A percentile compares a stretch with the other conserved stretches of the same genome.
Conservation (phyloP, 495 filamentous ascomycete species). For the Articulospora tetracladia region DNA sequence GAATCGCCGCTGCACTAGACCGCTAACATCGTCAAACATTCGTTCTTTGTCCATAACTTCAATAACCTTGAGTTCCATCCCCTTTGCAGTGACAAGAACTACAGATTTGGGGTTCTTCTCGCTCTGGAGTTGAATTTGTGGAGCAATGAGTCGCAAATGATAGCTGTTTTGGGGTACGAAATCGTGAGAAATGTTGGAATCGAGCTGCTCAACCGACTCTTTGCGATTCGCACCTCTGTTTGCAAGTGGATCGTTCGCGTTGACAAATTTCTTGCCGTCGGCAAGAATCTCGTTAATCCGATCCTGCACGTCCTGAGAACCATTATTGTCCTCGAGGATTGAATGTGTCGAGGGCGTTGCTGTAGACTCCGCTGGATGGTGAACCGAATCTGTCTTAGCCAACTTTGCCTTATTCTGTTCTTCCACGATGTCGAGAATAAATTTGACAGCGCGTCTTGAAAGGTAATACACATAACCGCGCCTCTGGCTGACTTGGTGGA, state of each 20-base stretch:
- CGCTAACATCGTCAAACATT: conserved; percentile 86
- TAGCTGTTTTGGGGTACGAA: conserved; percentile 94
- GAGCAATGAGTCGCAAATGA: conserved; percentile 89
- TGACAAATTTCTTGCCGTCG: conserved; percentile 80
- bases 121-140: conserved; percentile 95
- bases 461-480: conserved; percentile 98
- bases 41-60: conserved; percentile 97
- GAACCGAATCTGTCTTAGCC: conserved; percentile 33
- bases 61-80: conserved; percentile 94
- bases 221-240: conserved; percentile 14
- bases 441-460: conserved; percentile 92
- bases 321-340: conserved; percentile 44
- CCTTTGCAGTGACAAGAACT: conserved; percentile 87
- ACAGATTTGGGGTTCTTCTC: conserved; percentile 95
- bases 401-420: conserved; percentile 73
- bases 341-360: conserved; percentile 32
- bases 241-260: conserved; percentile 56
- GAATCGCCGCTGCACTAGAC: conserved; percentile 91
- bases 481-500: conserved; percentile 93
- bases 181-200: conserved; percentile 76
- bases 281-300: conserved; percentile 83
- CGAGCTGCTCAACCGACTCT: conserved; percentile 51
- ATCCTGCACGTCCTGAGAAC: conserved; percentile 67
- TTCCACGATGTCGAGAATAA: conserved; percentile 94
- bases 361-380: conserved; percentile 25